Conservation (phyloP, 2,329 filamentous ascomycete species). For the Trichoderma polysporum region DNA sequence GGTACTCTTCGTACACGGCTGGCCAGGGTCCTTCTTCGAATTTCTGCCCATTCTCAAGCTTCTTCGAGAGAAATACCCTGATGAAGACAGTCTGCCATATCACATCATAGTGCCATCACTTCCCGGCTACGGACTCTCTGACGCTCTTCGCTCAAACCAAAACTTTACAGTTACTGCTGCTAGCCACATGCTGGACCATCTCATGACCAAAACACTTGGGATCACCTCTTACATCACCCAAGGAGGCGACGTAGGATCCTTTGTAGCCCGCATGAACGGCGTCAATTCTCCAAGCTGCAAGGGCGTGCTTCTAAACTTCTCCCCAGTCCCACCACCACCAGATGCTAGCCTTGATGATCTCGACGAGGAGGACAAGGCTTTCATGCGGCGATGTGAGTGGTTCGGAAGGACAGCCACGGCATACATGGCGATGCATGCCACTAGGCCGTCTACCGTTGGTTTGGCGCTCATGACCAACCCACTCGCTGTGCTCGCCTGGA, state of each 20-base stretch:
- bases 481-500: constrained; percentile 1
- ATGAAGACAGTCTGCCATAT: background rate
- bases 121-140: background rate
- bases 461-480: background rate
- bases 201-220: background rate
- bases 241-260: constrained; percentile 4
- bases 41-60: background rate
- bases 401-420: background rate
- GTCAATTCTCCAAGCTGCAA: background rate
- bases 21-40: constrained; percentile 6
- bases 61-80: background rate
- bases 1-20: background rate
- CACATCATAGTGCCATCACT: background rate
- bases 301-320: background rate
- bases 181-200: background rate
- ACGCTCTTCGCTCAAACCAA: background rate
- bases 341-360: background rate
- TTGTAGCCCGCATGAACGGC: background rate
- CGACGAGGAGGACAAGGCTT: background rate
- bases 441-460: background rate
- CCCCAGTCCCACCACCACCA: background rate
- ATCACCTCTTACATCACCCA: background rate
- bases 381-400: background rate
- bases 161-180: background rate
- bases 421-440: background rate